Percentiles rank a stretch among this genome's conserved stretches.
These are phyloP conservation scores for Leptomonas pyrrhocoris DNA, from an alignment of 208 protist species.

Conservation along the genomic window DNA sequence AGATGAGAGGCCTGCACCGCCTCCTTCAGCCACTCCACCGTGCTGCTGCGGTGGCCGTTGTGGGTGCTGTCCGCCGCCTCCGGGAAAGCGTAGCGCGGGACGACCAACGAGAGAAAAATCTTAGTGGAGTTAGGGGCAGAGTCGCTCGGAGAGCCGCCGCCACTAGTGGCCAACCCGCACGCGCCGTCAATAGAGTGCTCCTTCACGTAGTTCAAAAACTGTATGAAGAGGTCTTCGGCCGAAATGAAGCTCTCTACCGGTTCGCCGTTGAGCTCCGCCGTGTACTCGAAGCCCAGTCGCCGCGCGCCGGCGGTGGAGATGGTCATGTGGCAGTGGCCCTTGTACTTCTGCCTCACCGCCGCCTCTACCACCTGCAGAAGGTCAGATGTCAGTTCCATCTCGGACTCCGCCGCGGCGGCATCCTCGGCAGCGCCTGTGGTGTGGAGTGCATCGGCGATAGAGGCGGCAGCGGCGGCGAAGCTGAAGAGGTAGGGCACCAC, in stretches of 20 bases:
- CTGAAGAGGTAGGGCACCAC: slow-evolving; percentile 84
- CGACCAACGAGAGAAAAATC: slow-evolving; percentile 78
- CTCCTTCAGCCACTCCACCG: slow-evolving; percentile 67
- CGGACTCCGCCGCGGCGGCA: neutral
- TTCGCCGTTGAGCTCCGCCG: slow-evolving; percentile 33
- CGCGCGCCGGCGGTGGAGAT: slow-evolving; percentile 22
- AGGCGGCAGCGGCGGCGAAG: slow-evolving; percentile 65
- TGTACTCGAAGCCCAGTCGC: slow-evolving; percentile 60
- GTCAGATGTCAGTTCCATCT: slow-evolving; percentile 24
- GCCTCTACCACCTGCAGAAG: slow-evolving; percentile 50
- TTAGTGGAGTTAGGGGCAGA: slow-evolving; percentile 5
- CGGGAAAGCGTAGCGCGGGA: slow-evolving; percentile 77
- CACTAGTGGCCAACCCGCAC: slow-evolving; percentile 53
- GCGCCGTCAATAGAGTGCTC: slow-evolving; percentile 75
- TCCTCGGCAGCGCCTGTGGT: slow-evolving; percentile 1
- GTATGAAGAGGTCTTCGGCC: slow-evolving; percentile 74
- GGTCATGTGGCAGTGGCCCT: slow-evolving; percentile 58
- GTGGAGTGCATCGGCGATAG: slow-evolving; percentile 33
- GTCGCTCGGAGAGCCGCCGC: slow-evolving; percentile 4
- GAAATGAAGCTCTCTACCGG: slow-evolving; percentile 51
- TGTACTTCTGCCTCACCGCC: slow-evolving; percentile 51
- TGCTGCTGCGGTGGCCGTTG: slow-evolving; percentile 9
- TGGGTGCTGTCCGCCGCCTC: slow-evolving; percentile 15
- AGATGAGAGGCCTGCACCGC: slow-evolving; percentile 73
- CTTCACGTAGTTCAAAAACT: slow-evolving; percentile 88